A percentile compares a stretch with the other conserved stretches of the same genome.
Conservation (phyloP, 2,329 filamentous ascomycete species). For the Aspergillus thermomutatus region DNA sequence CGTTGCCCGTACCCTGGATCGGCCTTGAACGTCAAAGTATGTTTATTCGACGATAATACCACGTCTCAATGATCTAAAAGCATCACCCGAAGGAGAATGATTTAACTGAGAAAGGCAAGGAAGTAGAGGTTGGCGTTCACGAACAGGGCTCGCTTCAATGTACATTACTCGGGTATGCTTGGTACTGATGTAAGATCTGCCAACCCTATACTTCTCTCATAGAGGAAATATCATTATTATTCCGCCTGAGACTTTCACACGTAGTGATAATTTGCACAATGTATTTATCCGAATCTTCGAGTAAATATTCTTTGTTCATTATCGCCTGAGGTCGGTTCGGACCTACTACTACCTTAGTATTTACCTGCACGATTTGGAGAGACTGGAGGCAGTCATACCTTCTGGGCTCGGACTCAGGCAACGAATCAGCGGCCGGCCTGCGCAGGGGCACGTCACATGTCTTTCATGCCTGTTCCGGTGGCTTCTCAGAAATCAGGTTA, state of each 20-base stretch:
- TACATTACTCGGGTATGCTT: neutral
- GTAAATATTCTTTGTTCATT: neutral
- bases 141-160: neutral
- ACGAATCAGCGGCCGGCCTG: slow-evolving; percentile 11
- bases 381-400: neutral
- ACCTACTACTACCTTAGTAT: no score
- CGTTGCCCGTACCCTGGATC: neutral
- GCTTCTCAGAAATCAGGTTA: neutral
- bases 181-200: neutral
- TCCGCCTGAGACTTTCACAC: neutral
- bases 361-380: neutral
- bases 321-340: no score
- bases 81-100: neutral
- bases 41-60: neutral
- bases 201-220: neutral
- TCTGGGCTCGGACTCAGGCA: slow-evolving; percentile 9
- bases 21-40: no score
- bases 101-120: neutral
- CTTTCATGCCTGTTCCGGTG: slow-evolving; percentile 10
- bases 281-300: neutral
- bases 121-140: neutral
- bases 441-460: slow-evolving; percentile 12
- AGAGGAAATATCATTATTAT: neutral
- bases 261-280: neutral
- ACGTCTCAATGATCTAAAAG: neutral